Conservation (phyloP, 352 stramenopile genomes). For the Thalassiosira delicatula region DNA sequence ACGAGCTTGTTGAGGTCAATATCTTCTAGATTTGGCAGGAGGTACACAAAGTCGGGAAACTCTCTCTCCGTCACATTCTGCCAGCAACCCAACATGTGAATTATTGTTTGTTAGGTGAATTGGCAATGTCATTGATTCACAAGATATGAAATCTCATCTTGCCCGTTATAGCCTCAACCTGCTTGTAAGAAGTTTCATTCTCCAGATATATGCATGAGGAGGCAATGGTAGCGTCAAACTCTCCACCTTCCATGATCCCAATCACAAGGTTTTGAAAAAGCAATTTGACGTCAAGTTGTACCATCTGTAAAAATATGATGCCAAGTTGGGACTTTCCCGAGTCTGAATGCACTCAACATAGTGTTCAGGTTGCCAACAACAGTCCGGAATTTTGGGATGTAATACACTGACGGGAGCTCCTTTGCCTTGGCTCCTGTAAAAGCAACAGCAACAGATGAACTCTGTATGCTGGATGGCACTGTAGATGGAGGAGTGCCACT, state of each 20-base stretch:
- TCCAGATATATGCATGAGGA: constrained; percentile 14
- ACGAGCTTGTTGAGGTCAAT: constrained; percentile 20
- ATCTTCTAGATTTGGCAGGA: neutral
- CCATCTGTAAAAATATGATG: constrained; percentile 5
- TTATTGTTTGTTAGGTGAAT: neutral
- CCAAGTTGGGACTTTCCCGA: constrained; percentile 25
- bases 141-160: neutral
- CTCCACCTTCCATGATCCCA: neutral
- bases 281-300: constrained; percentile 1
- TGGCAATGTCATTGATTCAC: neutral
- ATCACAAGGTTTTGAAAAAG: constrained; percentile 1
- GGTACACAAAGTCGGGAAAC: neutral
- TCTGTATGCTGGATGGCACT: too few species aligned
- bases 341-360: constrained; percentile 3
- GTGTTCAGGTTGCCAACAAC: neutral
- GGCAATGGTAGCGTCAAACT: neutral
- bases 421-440: too few species aligned
- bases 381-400: neutral
- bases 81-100: neutral
- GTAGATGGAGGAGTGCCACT: too few species aligned
- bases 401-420: constrained; percentile 5
- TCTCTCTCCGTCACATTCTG: neutral
- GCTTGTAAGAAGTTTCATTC: constrained; percentile 19
- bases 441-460: too few species aligned
- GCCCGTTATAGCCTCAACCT: neutral